A percentile compares a stretch with the other conserved stretches of the same genome.
phyloP scores from a whole-genome alignment of 2,329 filamentous ascomycete species.

The Ophiocordyceps unilateralis region DNA sequence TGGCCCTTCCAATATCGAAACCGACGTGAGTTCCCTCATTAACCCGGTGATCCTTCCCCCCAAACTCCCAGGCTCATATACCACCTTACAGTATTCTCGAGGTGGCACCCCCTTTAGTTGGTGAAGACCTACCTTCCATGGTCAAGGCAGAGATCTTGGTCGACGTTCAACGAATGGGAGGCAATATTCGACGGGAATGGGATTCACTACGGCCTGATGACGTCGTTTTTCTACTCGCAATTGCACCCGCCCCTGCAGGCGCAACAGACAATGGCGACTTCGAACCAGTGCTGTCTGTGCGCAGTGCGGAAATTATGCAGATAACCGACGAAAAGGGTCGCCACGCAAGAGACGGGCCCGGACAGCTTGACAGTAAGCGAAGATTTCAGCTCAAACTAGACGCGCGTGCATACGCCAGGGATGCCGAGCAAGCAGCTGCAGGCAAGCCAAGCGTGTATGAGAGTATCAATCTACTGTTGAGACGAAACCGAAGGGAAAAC shows the following conservation, averaged over 20 bases:
- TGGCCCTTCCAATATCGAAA: constrained; percentile 77
- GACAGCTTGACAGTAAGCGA: constrained; percentile 48
- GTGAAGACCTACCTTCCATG: constrained; percentile 63
- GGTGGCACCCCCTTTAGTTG: constrained; percentile 66
- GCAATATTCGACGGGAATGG: constrained; percentile 71
- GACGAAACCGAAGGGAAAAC: constrained; percentile 76
- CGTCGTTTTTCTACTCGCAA: constrained; percentile 69
- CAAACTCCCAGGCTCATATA: neutral
- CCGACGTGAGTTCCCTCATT: constrained; percentile 34
- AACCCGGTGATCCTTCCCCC: neutral
- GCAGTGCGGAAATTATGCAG: constrained; percentile 73
- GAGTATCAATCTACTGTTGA: constrained; percentile 68
- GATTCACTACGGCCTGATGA: constrained; percentile 75
- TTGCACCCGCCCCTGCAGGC: constrained; percentile 43
- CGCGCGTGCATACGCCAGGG: constrained; percentile 56
- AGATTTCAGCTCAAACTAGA: constrained; percentile 72
- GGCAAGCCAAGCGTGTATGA: constrained; percentile 71
- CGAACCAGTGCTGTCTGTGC: constrained; percentile 42
- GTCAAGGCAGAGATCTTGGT: constrained; percentile 76
- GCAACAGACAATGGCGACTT: constrained; percentile 32
- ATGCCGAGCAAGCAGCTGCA: constrained; percentile 46
- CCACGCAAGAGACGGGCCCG: constrained; percentile 42
- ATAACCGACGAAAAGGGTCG: constrained; percentile 74
- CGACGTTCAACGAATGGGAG: constrained; percentile 64
- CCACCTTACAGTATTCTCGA: constrained; percentile 47